phyloP scores from a whole-genome alignment of 129 eudicot genomes.

The Artemisia annua region DNA sequence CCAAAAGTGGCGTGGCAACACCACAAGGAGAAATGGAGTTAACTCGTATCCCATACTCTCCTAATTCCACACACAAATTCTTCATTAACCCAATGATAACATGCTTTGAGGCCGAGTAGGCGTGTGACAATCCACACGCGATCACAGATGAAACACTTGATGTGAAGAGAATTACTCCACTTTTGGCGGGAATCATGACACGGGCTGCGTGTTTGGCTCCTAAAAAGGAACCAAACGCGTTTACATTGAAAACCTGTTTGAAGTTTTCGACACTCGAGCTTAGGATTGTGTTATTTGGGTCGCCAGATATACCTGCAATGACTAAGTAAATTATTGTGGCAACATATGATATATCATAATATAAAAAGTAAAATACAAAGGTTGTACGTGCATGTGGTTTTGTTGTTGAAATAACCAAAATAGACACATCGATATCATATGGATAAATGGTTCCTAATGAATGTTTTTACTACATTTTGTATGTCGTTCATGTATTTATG shows the following conservation, averaged over 20 bases:
- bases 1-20: conserved; percentile 48
- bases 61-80: conserved; percentile 59
- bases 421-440: too few species aligned
- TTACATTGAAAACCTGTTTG: neutral
- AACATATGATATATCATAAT: neutral
- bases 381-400: too few species aligned
- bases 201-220: conserved; percentile 2
- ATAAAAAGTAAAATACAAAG: neutral
- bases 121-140: conserved; percentile 46
- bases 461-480: too few species aligned
- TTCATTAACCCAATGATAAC: conserved; percentile 56
- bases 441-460: too few species aligned
- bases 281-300: neutral
- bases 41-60: conserved; percentile 57
- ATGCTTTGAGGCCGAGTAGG: conserved; percentile 54
- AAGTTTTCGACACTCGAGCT: neutral
- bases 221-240: neutral
- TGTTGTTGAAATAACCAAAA: too few species aligned
- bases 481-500: too few species aligned
- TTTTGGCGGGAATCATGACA: neutral
- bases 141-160: neutral
- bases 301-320: neutral
- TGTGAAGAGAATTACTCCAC: neutral
- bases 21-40: conserved; percentile 54
- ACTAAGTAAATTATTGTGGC: neutral